These are phyloP conservation scores for Begonia fuchsioides DNA, from an alignment of 306 rosid genomes.

Conservation along the genomic window DNA sequence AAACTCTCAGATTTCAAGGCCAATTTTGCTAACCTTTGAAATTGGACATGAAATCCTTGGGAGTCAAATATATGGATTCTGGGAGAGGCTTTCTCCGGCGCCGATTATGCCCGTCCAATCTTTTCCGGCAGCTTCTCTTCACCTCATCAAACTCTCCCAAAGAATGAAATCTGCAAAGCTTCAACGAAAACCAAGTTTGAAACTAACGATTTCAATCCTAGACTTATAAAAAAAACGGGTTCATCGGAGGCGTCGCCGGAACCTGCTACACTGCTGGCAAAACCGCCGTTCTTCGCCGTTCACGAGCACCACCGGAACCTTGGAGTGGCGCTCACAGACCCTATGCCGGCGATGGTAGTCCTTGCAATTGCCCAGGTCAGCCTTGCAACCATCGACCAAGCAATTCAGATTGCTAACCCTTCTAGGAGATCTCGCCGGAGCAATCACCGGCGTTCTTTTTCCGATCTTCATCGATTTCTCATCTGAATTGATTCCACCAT, in stretches of 20 bases:
- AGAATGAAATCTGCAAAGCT: constrained; percentile 33
- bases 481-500: too few relatives aligned
- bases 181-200: not conserved
- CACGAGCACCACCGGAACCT: constrained; percentile 23
- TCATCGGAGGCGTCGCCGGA: not conserved
- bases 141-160: constrained; percentile 54
- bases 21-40: constrained; percentile 18
- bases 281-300: constrained; percentile 27
- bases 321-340: constrained; percentile 36
- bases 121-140: constrained; percentile 54
- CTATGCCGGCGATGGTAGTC: constrained; percentile 37
- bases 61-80: constrained; percentile 22
- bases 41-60: constrained; percentile 21
- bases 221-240: too few relatives aligned
- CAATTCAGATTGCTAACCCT: constrained; percentile 11
- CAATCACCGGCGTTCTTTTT: not conserved
- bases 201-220: too few relatives aligned
- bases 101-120: constrained; percentile 53
- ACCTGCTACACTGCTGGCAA: constrained; percentile 56
- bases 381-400: constrained; percentile 26
- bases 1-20: too few relatives aligned
- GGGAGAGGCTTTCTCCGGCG: constrained; percentile 55
- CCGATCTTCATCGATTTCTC: too few relatives aligned
- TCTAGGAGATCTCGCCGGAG: not conserved
- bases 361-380: constrained; percentile 27